phyloP scores from a whole-genome alignment of 768 basidiomycete genomes.

The Lentinus tigrinus region DNA sequence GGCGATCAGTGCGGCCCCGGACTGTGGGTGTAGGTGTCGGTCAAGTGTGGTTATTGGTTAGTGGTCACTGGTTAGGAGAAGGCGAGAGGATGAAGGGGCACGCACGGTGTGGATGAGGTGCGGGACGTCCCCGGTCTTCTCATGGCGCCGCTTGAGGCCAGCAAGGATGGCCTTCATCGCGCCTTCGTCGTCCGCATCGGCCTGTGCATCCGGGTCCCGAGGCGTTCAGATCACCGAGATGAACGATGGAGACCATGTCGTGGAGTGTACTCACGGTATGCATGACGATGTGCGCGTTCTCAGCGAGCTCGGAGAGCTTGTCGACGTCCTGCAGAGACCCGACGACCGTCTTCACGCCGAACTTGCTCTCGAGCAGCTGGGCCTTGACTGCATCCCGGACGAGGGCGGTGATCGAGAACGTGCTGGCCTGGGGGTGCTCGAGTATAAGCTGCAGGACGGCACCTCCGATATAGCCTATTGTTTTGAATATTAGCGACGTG shows the following conservation, averaged over 20 bases:
- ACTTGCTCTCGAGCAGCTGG: conserved; percentile 10
- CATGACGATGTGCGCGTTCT: conserved; percentile 38
- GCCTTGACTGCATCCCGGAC: conserved; percentile 42
- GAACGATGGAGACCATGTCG: not conserved
- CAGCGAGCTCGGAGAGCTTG: conserved; percentile 36
- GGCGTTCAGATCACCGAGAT: no score
- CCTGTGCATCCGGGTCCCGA: conserved; percentile 30
- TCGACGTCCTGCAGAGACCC: conserved; percentile 30
- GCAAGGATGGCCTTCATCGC: conserved; percentile 46
- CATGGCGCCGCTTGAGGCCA: conserved; percentile 48
- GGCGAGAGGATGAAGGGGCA: not conserved
- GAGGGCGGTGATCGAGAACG: conserved; percentile 45
- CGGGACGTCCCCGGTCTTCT: conserved; percentile 39
- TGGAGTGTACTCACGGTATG: conserved; percentile 3
- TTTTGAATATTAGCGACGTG: not conserved
- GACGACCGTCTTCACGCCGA: conserved; percentile 17
- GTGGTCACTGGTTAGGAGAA: no score
- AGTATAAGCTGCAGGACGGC: conserved; percentile 48
- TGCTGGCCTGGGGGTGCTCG: conserved; percentile 37
- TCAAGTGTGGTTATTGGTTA: not conserved
- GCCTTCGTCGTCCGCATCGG: conserved; percentile 45
- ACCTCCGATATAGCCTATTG: conserved; percentile 36
- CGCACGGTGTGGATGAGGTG: conserved; percentile 62
- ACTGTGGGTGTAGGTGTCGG: not conserved
- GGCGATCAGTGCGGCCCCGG: conserved; percentile 37